Percentiles rank a stretch among this genome's conserved stretches.
Conservation (phyloP, 1,139 yeast genomes). For the Geotrichum histeridarum region DNA sequence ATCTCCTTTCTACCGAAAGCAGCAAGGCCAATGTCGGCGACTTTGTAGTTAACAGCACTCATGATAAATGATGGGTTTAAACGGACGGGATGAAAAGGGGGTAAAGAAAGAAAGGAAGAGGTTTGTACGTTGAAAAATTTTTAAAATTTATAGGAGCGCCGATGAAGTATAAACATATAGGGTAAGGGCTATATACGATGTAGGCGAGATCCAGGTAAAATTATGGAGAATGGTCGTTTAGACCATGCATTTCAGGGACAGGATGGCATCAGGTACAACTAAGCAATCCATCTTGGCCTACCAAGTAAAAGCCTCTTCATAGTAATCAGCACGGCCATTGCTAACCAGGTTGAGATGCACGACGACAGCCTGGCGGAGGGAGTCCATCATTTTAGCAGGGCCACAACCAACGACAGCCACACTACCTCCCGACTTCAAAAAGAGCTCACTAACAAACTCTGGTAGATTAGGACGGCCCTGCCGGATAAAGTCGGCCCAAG, state of each 20-base stretch:
- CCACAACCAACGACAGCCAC: slow-evolving; percentile 39
- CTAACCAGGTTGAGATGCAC: slow-evolving; percentile 29
- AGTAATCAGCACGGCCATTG: slow-evolving; percentile 37
- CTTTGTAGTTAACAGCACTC: slow-evolving; percentile 66
- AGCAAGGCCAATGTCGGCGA: slow-evolving; percentile 97
- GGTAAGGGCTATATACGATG: background rate
- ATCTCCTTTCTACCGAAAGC: slow-evolving; percentile 99
- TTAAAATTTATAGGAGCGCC: background rate
- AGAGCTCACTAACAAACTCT: slow-evolving; percentile 25
- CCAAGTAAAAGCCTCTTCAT: slow-evolving; percentile 40
- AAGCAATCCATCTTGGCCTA: slow-evolving; percentile 21
- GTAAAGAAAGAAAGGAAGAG: background rate
- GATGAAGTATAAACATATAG: background rate
- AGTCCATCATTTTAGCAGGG: slow-evolving; percentile 39
- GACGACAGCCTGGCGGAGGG: slow-evolving; percentile 30
- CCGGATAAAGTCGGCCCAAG: slow-evolving; percentile 12
- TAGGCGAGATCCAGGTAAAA: background rate
- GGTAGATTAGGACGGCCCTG: slow-evolving; percentile 29
- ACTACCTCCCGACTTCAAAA: slow-evolving; percentile 31
- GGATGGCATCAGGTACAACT: background rate
- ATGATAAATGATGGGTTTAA: slow-evolving; percentile 16
- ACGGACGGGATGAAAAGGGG: slow-evolving; percentile 3
- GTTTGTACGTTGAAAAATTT: background rate
- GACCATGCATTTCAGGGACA: background rate
- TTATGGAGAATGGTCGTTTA: background rate